Base-by-base conservation (phyloP, 768 basidiomycete genomes). In the Sistotremastrum suecicum region DNA sequence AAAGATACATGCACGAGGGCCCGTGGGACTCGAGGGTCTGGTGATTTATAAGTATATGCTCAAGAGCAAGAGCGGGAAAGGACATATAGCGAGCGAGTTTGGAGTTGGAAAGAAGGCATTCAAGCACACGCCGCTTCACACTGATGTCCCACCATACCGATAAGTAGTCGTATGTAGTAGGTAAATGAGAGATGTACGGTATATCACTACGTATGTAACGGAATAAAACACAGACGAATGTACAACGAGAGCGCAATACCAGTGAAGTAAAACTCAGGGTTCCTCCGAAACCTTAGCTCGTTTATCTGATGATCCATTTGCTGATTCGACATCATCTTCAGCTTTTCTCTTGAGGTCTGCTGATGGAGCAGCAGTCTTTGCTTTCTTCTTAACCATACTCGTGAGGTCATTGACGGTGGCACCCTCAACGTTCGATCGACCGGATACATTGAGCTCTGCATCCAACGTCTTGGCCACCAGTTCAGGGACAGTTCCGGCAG, bases 41-140 rank as follows among this genome's bases (percentile, higher is more conserved):
- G 84, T 91, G 37, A 95, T 81, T 48, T 98, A 99, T 71, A 98
- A 98, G 66, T 99, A 97, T 62, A 78, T 90, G 68, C 63, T 98
- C 65, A 68, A 74, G 63, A 91, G 90, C 62, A 76, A 68, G 53
- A 79, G 66, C 41, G 68, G 68, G 39, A 68, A 63, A 42, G 95
- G 92, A 7, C 91, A 95, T 56, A 64, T 85, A n/a, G 88, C 82
- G 5, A 75, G 76, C 4, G 92, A 95, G 56, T 92, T 90, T 60
- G 89, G 85, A 10, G 60, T 60, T 2, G 76, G 74, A 0, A 82
- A 82, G 64, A 85, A 76, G 61, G 66, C 64, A 54, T 97, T 78
- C 58, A 85, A 78, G 59, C 86, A 89, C 60, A 33, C 42, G 39
- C 39, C 40, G 20, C 49, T 53, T 32, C 47, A 44, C 48, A 48